Evolutionary conservation across 768 basidiomycete species (phyloP).

Genomic region (Boletales sp.): DNA sequence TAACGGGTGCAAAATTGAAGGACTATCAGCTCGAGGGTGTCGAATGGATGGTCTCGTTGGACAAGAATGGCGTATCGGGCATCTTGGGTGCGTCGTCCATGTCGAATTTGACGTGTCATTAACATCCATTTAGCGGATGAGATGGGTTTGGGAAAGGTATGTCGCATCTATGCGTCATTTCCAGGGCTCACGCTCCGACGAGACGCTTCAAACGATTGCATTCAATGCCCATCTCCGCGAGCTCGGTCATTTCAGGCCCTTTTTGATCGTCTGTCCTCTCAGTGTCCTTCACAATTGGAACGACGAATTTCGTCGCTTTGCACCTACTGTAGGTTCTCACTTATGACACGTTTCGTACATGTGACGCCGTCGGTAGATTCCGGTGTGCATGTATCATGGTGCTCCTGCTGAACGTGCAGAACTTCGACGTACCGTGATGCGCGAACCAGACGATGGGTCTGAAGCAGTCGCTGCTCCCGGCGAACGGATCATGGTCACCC

Average conservation of each 20-base stretch:
- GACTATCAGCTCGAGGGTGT: slow-evolving; percentile 92
- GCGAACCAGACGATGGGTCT: slow-evolving; percentile 27
- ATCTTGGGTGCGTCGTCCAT: slow-evolving; percentile 56
- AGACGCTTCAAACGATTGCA: slow-evolving; percentile 95
- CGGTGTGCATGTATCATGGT: slow-evolving; percentile 90
- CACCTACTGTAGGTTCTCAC: slow-evolving; percentile 56
- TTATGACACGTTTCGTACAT: not conserved
- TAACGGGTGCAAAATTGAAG: slow-evolving; percentile 85
- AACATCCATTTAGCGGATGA: slow-evolving; percentile 66
- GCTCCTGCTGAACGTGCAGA: slow-evolving; percentile 76
- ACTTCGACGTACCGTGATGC: slow-evolving; percentile 62
- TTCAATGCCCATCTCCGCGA: slow-evolving; percentile 89
- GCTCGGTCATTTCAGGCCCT: slow-evolving; percentile 62
- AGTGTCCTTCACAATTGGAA: slow-evolving; percentile 93
- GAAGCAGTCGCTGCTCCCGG: slow-evolving; percentile 18
- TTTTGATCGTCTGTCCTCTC: slow-evolving; percentile 89
- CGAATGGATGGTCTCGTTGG: slow-evolving; percentile 90
- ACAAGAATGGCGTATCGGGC: slow-evolving; percentile 81
- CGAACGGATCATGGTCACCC: slow-evolving; percentile 23
- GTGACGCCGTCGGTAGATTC: slow-evolving; percentile 48
- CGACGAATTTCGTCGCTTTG: slow-evolving; percentile 80
- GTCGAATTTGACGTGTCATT: slow-evolving; percentile 9
- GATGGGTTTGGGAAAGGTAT: slow-evolving; percentile 88
- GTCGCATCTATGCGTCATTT: slow-evolving; percentile 1
- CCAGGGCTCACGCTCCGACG: not conserved